phyloP scores from a whole-genome alignment of 2,329 filamentous ascomycete species.

The Trichoderma guizhouense region DNA sequence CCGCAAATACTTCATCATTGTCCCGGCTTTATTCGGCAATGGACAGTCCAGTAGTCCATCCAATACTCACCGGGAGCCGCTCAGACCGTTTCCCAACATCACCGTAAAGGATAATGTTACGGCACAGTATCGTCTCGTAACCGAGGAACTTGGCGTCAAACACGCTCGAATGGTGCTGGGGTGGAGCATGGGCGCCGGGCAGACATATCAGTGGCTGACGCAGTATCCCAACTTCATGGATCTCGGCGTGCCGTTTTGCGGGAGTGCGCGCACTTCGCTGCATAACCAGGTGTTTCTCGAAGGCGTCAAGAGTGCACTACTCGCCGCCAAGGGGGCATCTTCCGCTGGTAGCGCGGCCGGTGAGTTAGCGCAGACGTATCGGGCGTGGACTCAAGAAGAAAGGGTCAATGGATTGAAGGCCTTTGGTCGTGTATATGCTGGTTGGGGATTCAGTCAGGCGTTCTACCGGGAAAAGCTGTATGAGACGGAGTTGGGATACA shows the following conservation, averaged over 20 bases:
- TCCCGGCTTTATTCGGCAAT: constrained; percentile 51
- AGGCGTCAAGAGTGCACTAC: constrained; percentile 47
- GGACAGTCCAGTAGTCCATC: constrained; percentile 53
- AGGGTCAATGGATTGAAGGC: constrained; percentile 56
- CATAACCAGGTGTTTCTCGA: constrained; percentile 57
- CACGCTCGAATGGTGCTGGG: constrained; percentile 48
- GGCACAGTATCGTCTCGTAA: constrained; percentile 44
- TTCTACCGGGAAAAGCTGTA: constrained; percentile 74
- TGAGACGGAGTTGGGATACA: constrained; percentile 61
- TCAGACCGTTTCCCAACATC: constrained; percentile 41
- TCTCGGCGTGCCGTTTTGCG: constrained; percentile 47
- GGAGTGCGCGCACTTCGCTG: constrained; percentile 46
- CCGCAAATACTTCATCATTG: constrained; percentile 46
- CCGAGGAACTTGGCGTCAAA: constrained; percentile 39
- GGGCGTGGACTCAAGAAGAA: constrained; percentile 41
- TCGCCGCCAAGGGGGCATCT: constrained; percentile 38
- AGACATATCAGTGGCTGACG: constrained; percentile 51
- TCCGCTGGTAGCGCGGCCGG: constrained; percentile 49
- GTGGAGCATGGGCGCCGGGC: constrained; percentile 56
- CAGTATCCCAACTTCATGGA: constrained; percentile 48
- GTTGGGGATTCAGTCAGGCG: constrained; percentile 76
- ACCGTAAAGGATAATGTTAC: constrained; percentile 51
- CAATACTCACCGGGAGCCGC: constrained; percentile 34
- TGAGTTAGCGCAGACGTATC: constrained; percentile 22
- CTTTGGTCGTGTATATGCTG: constrained; percentile 71